Conservation (phyloP, 441 rosid species). For the Syzygium malaccense region DNA sequence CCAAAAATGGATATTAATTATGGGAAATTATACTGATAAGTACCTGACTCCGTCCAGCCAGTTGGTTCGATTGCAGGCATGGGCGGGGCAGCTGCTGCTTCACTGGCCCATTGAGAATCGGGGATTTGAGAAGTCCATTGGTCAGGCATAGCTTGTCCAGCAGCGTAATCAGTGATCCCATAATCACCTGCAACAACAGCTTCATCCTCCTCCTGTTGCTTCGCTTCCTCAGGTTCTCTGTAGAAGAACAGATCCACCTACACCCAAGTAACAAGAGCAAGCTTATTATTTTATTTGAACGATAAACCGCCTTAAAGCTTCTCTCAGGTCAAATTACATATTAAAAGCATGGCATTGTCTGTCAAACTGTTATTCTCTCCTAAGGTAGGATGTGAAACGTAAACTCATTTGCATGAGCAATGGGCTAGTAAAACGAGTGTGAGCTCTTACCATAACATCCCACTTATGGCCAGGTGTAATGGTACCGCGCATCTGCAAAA, state of each 20-base stretch:
- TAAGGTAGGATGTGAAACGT: not conserved
- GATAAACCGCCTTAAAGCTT: not conserved
- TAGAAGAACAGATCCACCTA: constrained; percentile 93
- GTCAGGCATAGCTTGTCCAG: constrained; percentile 11
- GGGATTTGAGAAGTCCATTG: constrained; percentile 42
- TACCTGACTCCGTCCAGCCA: constrained; percentile 28
- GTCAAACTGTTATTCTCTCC: not conserved
- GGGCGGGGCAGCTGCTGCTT: constrained; percentile 18
- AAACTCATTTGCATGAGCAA: not conserved
- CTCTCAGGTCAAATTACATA: not conserved
- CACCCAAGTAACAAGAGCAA: not conserved
- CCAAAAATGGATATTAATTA: not conserved
- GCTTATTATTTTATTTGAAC: not conserved
- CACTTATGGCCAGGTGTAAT: constrained; percentile 74
- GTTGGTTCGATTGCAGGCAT: constrained; percentile 39
- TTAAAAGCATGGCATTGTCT: not conserved
- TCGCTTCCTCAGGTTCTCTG: constrained; percentile 87
- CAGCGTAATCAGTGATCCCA: constrained; percentile 28
- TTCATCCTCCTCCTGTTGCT: constrained; percentile 74
- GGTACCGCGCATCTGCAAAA: constrained; percentile 92
- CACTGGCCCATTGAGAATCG: constrained; percentile 48
- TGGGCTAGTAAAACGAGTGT: not conserved
- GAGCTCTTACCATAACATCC: constrained; percentile 75
- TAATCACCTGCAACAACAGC: constrained; percentile 29
- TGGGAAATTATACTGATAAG: not conserved